These are phyloP conservation scores for Oryza glaberrima DNA, from an alignment of 176 grass and related monocot genomes.

Conservation along the genomic window DNA sequence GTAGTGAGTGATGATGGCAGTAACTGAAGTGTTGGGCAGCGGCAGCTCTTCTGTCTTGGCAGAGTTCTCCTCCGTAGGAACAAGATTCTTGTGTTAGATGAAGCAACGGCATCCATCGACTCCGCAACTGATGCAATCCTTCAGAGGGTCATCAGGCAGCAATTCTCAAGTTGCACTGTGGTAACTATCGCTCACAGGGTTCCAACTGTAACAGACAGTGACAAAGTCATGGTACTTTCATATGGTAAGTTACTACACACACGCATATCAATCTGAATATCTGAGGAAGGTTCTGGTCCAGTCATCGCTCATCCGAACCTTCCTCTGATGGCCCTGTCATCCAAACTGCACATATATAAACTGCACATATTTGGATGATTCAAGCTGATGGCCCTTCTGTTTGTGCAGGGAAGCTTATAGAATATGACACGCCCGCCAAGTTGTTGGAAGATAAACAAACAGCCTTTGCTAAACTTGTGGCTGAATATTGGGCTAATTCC, in stretches of 20 bases:
- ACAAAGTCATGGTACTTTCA: conserved; percentile 90
- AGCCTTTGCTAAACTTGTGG: conserved; percentile 91
- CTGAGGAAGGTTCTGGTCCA: too few species aligned
- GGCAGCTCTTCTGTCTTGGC: conserved; percentile 93
- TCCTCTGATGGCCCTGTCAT: too few species aligned
- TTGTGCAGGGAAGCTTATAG: too few species aligned
- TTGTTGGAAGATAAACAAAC: conserved; percentile 76
- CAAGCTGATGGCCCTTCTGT: too few species aligned
- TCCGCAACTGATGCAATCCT: conserved; percentile 85
- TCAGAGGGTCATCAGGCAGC: conserved; percentile 79
- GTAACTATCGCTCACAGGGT: conserved; percentile 94
- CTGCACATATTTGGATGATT: too few species aligned
- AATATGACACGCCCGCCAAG: conserved; percentile 41
- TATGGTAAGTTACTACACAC: conserved; percentile 64
- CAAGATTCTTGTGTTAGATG: conserved; percentile 85
- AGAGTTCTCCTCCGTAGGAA: conserved; percentile 82
- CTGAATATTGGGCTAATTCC: conserved; percentile 92
- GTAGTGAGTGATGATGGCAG: conserved; percentile 86
- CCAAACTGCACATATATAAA: too few species aligned
- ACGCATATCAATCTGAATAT: background rate
- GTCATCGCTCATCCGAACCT: too few species aligned
- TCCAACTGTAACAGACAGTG: conserved; percentile 89
- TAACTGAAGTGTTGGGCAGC: conserved; percentile 92
- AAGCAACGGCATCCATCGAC: conserved; percentile 92
- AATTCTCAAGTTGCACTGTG: conserved; percentile 81